Base-by-base conservation (phyloP, 192 early-diverging fungal species). In the Gryganskiella cystojenkinii region DNA sequence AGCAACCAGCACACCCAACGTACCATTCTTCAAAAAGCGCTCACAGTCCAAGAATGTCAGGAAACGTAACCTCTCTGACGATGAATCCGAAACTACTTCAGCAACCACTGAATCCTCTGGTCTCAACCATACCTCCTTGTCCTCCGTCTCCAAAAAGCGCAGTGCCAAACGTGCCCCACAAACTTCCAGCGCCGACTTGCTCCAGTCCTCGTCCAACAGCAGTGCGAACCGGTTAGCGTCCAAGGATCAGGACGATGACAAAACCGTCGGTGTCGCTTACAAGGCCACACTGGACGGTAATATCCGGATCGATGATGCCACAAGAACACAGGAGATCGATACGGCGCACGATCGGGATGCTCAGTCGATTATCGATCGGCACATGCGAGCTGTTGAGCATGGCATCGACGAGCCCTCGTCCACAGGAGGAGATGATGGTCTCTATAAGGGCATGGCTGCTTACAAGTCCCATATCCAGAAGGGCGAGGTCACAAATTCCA, bases 381-480 rank as follows among this genome's bases (percentile, higher is more conserved):
- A 83, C 53, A 67, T 83, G 62, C 56, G 78, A n/a, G 78, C 78
- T 33, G 78, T 80, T 19, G 82, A 83, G 31, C 69, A 75, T 49
- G 64, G 76, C 13, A 44, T 71, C 5, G 76, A 70, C 2, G 76
- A 70, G 10, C 37, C 37, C 13, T 9, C 37, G 13, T 35, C 64
- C 20, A 71, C 67, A 0, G 81, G 79, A 10, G 72, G 79, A 31
- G 87, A 82, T 8, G 84, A 84, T 45, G 82, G 80, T 19, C 31
- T 90, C 11, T 95, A 95, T 83, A 86, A 81, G 50, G 94, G 94
- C 33, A 79, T 88, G 69, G 68, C 64, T 24, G 86, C 76, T 7
- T 95, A 95, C 73, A 93, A 83, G 42, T 64, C 78, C 1, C 78
- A 84, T 47, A 86, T 84, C 53, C 73, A 83, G 73, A 91, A 82